A percentile compares a stretch with the other conserved stretches of the same genome.
Evolutionary conservation across 202 grass and related monocot species (phyloP).

Genomic region (Elaeis oleifera): DNA sequence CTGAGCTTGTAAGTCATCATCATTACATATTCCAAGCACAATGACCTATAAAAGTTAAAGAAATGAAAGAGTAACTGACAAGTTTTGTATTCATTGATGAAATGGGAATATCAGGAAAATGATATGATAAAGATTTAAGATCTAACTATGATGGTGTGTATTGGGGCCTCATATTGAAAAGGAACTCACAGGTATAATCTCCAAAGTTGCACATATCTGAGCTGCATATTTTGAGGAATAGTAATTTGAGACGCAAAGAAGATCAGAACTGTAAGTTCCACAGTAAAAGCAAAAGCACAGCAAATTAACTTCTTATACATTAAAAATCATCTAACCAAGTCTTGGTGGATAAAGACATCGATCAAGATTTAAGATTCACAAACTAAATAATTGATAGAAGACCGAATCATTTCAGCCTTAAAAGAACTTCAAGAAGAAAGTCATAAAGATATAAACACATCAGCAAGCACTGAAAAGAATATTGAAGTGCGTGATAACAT

Average conservation of each 20-base stretch:
- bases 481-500: no score
- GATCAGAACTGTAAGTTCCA: conserved; percentile 47
- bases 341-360: no score
- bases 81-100: background rate
- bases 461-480: no score
- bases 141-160: background rate
- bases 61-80: background rate
- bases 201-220: conserved; percentile 52
- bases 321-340: no score
- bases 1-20: conserved; percentile 27
- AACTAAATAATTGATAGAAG: no score
- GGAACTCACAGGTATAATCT: conserved; percentile 60
- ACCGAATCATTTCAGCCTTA: no score
- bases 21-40: conserved; percentile 37
- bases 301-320: background rate
- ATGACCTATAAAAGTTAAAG: conserved; percentile 10
- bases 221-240: conserved; percentile 52
- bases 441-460: no score
- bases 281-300: conserved; percentile 6
- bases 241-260: conserved; percentile 44
- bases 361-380: no score
- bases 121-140: background rate
- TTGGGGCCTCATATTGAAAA: conserved; percentile 6
- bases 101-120: conserved; percentile 2
- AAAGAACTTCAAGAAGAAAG: no score